Evolutionary conservation across 2,329 filamentous ascomycete genomes (phyloP).

Genomic region (Colletotrichum tanaceti): DNA sequence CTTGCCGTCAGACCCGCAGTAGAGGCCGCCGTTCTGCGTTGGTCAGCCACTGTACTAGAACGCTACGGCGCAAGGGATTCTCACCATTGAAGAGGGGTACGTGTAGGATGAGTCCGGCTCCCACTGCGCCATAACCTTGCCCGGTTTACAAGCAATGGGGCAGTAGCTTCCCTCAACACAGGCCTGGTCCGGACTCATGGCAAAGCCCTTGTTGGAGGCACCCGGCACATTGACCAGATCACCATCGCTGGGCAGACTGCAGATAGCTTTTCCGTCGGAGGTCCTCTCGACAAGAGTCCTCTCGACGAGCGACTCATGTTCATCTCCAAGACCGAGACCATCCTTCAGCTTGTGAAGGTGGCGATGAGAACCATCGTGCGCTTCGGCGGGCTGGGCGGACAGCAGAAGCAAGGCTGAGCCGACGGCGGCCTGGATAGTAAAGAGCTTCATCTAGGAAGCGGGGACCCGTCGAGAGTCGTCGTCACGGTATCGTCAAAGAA

Average conservation of each 20-base stretch:
- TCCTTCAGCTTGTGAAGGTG: constrained; percentile 45
- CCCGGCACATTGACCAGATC: constrained; percentile 75
- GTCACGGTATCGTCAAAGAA: constrained; percentile 20
- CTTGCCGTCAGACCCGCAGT: constrained; percentile 74
- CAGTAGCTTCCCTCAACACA: constrained; percentile 78
- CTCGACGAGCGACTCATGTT: constrained; percentile 27
- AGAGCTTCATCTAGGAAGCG: constrained; percentile 63
- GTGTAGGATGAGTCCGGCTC: constrained; percentile 75
- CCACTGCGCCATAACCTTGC: constrained; percentile 84
- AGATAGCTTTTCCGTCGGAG: constrained; percentile 53
- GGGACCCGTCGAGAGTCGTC: constrained; percentile 37
- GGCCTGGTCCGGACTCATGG: constrained; percentile 79
- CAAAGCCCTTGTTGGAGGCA: constrained; percentile 77
- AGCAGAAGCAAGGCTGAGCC: constrained; percentile 62
- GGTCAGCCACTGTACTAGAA: constrained; percentile 18
- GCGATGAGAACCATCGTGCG: constrained; percentile 55
- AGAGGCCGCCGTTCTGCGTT: constrained; percentile 76
- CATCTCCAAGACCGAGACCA: constrained; percentile 3
- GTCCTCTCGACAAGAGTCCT: constrained; percentile 46
- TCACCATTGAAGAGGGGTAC: constrained; percentile 78
- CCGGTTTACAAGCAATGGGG: constrained; percentile 80
- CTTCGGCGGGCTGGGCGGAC: constrained; percentile 53
- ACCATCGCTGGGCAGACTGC: constrained; percentile 73
- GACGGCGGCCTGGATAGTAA: constrained; percentile 61
- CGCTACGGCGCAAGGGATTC: constrained; percentile 19